Percentiles rank a stretch among this genome's conserved stretches.
phyloP scores from a whole-genome alignment of 2,329 filamentous ascomycete species.

The Fusarium clavum region DNA sequence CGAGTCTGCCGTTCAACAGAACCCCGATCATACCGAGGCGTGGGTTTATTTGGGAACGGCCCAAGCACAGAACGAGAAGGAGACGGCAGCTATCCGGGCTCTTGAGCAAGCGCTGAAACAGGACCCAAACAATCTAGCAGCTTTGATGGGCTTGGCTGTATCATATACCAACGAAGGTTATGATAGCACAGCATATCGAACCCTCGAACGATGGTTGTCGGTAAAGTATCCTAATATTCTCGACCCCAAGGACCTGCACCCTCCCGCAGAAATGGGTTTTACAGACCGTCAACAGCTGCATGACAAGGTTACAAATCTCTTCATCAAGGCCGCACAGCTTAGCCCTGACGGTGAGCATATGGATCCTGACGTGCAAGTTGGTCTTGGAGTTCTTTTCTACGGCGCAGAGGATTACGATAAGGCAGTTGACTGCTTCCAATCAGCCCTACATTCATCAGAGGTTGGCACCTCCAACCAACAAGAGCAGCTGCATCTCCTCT shows the following conservation, averaged over 20 bases:
- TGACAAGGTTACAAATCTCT: conserved; percentile 88
- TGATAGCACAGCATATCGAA: conserved; percentile 95
- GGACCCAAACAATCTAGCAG: conserved; percentile 86
- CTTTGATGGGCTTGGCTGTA: conserved; percentile 94
- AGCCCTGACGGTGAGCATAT: conserved; percentile 93
- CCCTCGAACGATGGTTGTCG: conserved; percentile 96
- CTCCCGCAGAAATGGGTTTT: conserved; percentile 87
- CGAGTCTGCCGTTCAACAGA: conserved; percentile 92
- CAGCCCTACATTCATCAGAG: conserved; percentile 87
- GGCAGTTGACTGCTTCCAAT: conserved; percentile 97
- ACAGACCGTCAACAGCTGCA: conserved; percentile 92
- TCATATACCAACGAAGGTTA: conserved; percentile 99
- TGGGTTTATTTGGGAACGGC: conserved; percentile 93
- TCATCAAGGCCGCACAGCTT: conserved; percentile 91
- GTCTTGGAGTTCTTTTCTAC: conserved; percentile 96
- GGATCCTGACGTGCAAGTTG: conserved; percentile 98
- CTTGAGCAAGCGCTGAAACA: conserved; percentile 90
- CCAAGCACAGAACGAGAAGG: conserved; percentile 98
- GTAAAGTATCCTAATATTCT: conserved; percentile 90
- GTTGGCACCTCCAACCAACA: conserved; percentile 84
- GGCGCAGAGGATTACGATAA: conserved; percentile 98
- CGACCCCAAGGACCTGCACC: conserved; percentile 76
- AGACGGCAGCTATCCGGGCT: conserved; percentile 93
- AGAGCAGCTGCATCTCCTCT: conserved; percentile 90
- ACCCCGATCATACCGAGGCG: conserved; percentile 87